Evolutionary conservation across 108 stramenopile genomes (phyloP).

Genomic region (Nannochloropsis granulata): DNA sequence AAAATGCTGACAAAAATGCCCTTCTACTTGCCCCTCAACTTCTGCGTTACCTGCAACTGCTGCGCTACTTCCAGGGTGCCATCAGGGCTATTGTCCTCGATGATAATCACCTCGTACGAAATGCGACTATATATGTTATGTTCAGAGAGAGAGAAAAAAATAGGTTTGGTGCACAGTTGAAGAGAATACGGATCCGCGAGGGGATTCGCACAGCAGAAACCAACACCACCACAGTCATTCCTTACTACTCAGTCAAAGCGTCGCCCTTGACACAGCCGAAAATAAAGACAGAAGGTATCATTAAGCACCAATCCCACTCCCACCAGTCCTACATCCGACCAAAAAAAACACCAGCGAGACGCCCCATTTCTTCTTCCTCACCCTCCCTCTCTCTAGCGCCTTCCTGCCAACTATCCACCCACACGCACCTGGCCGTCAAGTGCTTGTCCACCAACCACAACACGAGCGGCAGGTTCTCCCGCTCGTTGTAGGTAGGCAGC

Average conservation of each 20-base stretch:
- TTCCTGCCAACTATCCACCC: neutral
- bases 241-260: no score
- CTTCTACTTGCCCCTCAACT: neutral
- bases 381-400: neutral
- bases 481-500: conserved; percentile 93
- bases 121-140: neutral
- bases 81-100: conserved; percentile 90
- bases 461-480: conserved; percentile 89
- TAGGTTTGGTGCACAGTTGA: neutral
- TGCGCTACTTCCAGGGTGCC: conserved; percentile 77
- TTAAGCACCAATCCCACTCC: no score
- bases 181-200: neutral
- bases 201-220: neutral
- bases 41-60: conserved; percentile 46
- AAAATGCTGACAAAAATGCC: neutral
- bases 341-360: no score
- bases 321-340: no score
- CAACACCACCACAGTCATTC: neutral
- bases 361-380: neutral
- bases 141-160: neutral
- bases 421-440: conserved; percentile 40
- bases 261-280: no score
- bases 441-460: conserved; percentile 64
- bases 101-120: conserved; percentile 77
- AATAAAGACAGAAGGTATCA: no score